Evolutionary conservation across 1,284 basidiomycete species (phyloP), one percentile per base, ranked within the genome.

Genomic region (Hymenochaete sp.): DNA sequence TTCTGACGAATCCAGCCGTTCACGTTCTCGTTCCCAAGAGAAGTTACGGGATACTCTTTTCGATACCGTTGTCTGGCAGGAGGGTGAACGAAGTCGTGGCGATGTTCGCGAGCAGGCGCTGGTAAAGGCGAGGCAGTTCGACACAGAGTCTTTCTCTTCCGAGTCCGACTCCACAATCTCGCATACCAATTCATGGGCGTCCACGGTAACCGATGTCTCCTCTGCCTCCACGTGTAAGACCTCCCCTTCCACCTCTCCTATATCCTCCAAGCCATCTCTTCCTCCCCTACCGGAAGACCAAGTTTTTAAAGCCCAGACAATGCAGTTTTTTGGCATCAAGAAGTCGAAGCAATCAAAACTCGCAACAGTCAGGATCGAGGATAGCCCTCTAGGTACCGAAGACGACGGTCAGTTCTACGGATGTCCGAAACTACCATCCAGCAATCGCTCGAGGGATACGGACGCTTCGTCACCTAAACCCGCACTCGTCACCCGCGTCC

Each of bases 141-240:
- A 24, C n/a, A 13, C 24, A 1, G 21, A 24, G 16, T 29, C 27
- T 8, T 26, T 44, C 10, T 38, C 28, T 42, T 19, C 57, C 38
- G 57, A 61, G 56, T 44, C 64, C 3, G 62, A 64, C 7, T 57
- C 62, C 8, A 61, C 66, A 0, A 56, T 66, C 18, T 67, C 67
- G 1, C 69, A 71, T 31, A 67, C 74, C 16, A 65, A 67, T 38
- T 78, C 74, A 0, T 77, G 74, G 75, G 65, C 77, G 31, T 74
- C 77, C 16, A 74, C 77, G 49, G 63, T 66, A 46, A 67, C 67
- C 50, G 68, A 66, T 51, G 59, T 63, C 22, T 19, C 14, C 14
- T 62, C 64, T 8, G 48, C 53, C 8, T 58, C 59, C 24, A 63
- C 64, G 49, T n/a, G 63, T 55, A 25, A 65, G 42, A 52, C 65